Percentiles rank a stretch among this genome's conserved stretches.
Evolutionary conservation across 1,284 basidiomycete genomes (phyloP).

Genomic region (Microbotryum saponariae): DNA sequence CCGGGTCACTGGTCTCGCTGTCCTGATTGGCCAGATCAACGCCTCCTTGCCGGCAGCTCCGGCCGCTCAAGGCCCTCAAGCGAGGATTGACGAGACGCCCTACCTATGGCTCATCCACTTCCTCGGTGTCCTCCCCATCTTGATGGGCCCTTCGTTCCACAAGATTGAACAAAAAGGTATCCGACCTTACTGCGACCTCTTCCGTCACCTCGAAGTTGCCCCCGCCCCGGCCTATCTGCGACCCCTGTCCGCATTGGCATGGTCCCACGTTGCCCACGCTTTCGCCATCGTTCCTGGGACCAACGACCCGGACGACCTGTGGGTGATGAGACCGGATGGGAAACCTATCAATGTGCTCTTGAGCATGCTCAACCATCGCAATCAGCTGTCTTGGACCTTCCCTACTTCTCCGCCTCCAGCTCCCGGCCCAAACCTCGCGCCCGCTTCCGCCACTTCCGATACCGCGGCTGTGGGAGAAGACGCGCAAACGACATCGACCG

Average conservation of each 20-base stretch:
- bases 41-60: neutral
- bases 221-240: neutral
- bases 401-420: too few relatives aligned
- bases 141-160: slow-evolving; percentile 18
- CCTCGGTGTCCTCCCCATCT: slow-evolving; percentile 17
- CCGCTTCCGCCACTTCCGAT: neutral
- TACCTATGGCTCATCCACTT: slow-evolving; percentile 1
- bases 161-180: slow-evolving; percentile 14
- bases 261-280: slow-evolving; percentile 17
- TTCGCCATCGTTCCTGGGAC: slow-evolving; percentile 7
- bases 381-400: neutral
- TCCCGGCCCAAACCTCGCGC: neutral
- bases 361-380: slow-evolving; percentile 2
- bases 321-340: neutral
- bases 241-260: slow-evolving; percentile 11
- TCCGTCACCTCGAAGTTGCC: neutral
- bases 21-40: slow-evolving; percentile 1
- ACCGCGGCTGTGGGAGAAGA: neutral
- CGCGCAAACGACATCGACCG: neutral
- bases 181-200: slow-evolving; percentile 13
- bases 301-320: neutral
- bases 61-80: neutral
- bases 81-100: neutral
- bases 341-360: neutral
- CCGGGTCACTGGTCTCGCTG: neutral